Base-by-base conservation (phyloP, 495 filamentous ascomycete species). In the Trichoderma asperelloides region DNA sequence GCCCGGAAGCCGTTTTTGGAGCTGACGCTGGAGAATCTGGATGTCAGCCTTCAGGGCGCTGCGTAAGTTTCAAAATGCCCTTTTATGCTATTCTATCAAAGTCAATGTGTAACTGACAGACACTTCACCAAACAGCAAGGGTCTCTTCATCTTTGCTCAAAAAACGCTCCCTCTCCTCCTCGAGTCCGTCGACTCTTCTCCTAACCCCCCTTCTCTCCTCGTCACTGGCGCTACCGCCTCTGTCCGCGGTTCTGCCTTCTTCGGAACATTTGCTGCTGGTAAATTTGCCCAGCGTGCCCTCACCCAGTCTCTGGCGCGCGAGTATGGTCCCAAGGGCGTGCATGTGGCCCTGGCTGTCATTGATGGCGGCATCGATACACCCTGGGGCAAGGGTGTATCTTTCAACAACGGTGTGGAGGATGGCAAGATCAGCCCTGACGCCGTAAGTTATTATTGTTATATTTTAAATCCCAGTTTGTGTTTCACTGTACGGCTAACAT, bases 141-240 rank as follows among this genome's bases (percentile, higher is more conserved):
- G 91, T 18, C 89, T 87, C 57, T 93, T 92, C 79, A 79, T 87
- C 76, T 96, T 97, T 76, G 85, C 91, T 18, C 85, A 95, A 74
- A 79, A 82, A 8, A 80, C 85, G 1, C 78, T 97, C 0, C 93
- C 93, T 1, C 80, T 90, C 11, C 84, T 96, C 23, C 84, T 92
- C 27, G 76, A 76, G 0, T 69, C 79, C 33, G 85, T 86, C 21
- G 21, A 40, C 62, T 75, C 81, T 6, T 78, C 81, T 23, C 71
- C 77, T 43, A 70, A 92, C 72, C 91, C 91, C 5, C 91, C 93
- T 0, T 87, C 89, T 2, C 80, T 98, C 41, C 89, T 97, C 74
- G 89, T 97, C 78, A 96, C 94, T 0, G 90, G 92, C 43, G 92
- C 93, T 0, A 97, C 93, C 0, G 92, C 91, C 2, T 92, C 88